Evolutionary conservation across 352 stramenopile genomes (phyloP), one percentile per base, ranked within the genome.

Genomic region (Phytophthora tentaculata): DNA sequence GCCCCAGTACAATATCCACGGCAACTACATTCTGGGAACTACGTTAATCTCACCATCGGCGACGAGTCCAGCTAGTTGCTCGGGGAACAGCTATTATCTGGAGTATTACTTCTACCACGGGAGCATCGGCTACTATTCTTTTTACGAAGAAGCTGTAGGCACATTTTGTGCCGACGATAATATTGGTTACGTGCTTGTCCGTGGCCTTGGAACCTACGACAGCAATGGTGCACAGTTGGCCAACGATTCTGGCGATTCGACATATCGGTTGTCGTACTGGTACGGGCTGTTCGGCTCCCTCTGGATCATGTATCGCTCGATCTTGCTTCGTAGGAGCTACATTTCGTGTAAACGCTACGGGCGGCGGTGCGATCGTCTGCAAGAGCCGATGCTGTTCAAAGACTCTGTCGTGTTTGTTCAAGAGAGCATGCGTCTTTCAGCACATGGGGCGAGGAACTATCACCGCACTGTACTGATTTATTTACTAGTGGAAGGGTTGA

Each of bases 61-160:
- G 1, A 63, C 50, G 5, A 26, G 51, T 10, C 64, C 71, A 16
- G 47, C 51, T 22, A 71, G 39, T 14, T 61, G 60, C 41, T 41
- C 41, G 22, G 26, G 20, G 8, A 66, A 65, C 32, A 56, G 53
- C 29, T 77, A 74, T 32, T 64, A 54, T 28, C 53, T 77, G n/a
- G 60, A 78, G 17, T 73, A 78, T 43, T 73, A 73, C 26, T 74
- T 74, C 26, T 74, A 74, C 49, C 66, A 74, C 37, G 66, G 66
- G 0, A 74, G 66, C n/a, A 74, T 74, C 19, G 66, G 66, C 1
- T 70, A 74, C 41, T 74, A 74, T 23, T 48, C 60, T 0, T 74
- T 74, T 19, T 77, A 77, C 13, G 71, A 75, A 57, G 71, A 78
- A 64, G 71, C 66, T 1, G 32, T 64, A 0, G 70, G 70, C 10